Evolutionary conservation across 495 filamentous ascomycete species (phyloP).

Genomic region (Chaetomidium leptoderma): DNA sequence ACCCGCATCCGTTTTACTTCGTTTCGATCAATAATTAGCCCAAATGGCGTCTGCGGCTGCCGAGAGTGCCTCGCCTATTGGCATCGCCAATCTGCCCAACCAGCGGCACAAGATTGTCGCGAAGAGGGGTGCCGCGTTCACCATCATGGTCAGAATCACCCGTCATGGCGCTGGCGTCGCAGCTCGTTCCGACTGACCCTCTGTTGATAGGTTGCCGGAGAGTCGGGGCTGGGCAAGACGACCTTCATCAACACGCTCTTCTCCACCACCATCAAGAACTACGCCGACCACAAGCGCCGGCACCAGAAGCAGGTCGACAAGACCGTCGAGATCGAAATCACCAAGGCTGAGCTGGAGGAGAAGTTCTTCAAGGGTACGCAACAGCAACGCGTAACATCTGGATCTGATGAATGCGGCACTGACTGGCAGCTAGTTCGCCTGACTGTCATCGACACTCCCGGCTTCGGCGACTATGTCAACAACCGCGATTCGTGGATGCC

Average conservation of each 20-base stretch:
- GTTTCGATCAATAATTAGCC: slow-evolving; percentile 16
- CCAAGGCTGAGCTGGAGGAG: slow-evolving; percentile 98
- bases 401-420: slow-evolving; percentile 6
- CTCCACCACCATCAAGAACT: slow-evolving; percentile 99
- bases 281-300: slow-evolving; percentile 96
- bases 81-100: slow-evolving; percentile 98
- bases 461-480: slow-evolving; percentile 99
- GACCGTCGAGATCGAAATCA: slow-evolving; percentile 99
- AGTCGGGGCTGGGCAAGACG: slow-evolving; percentile 97
- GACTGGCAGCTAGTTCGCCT: slow-evolving; percentile 67
- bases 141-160: slow-evolving; percentile 78
- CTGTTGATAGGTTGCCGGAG: slow-evolving; percentile 76
- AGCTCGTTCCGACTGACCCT: slow-evolving; percentile 6
- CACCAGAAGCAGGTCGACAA: slow-evolving; percentile 99
- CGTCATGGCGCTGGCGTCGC: background rate
- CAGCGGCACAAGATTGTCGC: slow-evolving; percentile 99
- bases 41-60: slow-evolving; percentile 72
- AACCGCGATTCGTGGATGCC: slow-evolving; percentile 99
- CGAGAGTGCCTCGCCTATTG: slow-evolving; percentile 90
- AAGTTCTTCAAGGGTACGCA: slow-evolving; percentile 98
- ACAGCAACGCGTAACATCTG: slow-evolving; percentile 10
- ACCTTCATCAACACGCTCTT: slow-evolving; percentile 99
- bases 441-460: slow-evolving; percentile 97
- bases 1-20: slow-evolving; percentile 13
- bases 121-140: slow-evolving; percentile 97